These are phyloP conservation scores for Hippophae gyantsensis DNA, from an alignment of 306 rosid genomes.

Conservation along the genomic window DNA sequence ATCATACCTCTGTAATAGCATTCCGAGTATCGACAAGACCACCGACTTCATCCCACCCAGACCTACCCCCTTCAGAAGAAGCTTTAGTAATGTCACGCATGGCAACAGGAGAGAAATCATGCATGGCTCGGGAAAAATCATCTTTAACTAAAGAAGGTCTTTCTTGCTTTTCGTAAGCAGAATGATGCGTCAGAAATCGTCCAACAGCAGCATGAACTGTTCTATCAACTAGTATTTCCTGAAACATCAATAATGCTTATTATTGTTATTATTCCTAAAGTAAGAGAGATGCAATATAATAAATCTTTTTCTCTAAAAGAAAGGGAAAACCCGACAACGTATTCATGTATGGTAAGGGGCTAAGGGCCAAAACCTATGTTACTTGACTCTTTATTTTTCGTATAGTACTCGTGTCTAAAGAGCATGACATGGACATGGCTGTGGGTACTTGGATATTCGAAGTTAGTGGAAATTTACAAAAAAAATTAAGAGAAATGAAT, in stretches of 20 bases:
- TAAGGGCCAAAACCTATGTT: too few species aligned
- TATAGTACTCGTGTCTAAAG: too few species aligned
- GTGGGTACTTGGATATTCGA: too few species aligned
- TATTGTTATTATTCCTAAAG: slow-evolving; percentile 11
- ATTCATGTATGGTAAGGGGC: too few species aligned
- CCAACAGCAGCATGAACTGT: slow-evolving; percentile 77
- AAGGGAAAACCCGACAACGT: too few species aligned
- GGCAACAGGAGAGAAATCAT: slow-evolving; percentile 83
- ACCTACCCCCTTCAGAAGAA: slow-evolving; percentile 61
- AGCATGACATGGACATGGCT: too few species aligned
- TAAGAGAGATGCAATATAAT: background rate
- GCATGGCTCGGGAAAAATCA: slow-evolving; percentile 87
- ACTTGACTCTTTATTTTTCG: too few species aligned
- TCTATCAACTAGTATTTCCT: slow-evolving; percentile 94
- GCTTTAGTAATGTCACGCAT: slow-evolving; percentile 85
- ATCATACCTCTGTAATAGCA: slow-evolving; percentile 67
- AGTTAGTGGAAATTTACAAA: too few species aligned
- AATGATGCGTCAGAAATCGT: slow-evolving; percentile 52
- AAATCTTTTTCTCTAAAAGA: too few species aligned
- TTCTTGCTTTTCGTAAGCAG: slow-evolving; percentile 32
- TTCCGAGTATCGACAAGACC: slow-evolving; percentile 79
- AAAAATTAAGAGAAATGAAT: too few species aligned
- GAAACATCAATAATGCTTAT: slow-evolving; percentile 18
- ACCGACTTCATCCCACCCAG: slow-evolving; percentile 98
- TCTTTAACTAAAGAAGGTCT: slow-evolving; percentile 51